A percentile compares a stretch with the other conserved stretches of the same genome.
These are phyloP conservation scores for Trichothecium sympodiale DNA, from an alignment of 2,329 filamentous ascomycete species.

Conservation along the genomic window DNA sequence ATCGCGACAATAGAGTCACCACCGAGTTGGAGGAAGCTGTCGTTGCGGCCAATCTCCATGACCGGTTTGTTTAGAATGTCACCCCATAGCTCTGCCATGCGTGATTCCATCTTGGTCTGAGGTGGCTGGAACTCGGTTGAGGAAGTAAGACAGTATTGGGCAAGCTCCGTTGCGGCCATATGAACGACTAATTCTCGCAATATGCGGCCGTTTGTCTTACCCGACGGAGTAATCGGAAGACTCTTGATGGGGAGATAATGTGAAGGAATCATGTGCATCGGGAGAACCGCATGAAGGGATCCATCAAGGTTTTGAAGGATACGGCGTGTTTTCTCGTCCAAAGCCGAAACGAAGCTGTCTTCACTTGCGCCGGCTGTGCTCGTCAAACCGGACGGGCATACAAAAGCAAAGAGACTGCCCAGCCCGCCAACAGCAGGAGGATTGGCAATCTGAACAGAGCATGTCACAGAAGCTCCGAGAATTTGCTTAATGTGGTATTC, in stretches of 20 bases:
- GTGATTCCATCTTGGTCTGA: neutral
- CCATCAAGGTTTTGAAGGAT: neutral
- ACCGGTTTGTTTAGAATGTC: constrained; percentile 1
- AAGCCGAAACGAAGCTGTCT: too few relatives aligned
- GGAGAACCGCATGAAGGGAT: constrained; percentile 1
- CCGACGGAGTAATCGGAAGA: neutral
- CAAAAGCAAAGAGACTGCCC: too few relatives aligned
- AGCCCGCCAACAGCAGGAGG: too few relatives aligned
- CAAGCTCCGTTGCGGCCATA: too few relatives aligned
- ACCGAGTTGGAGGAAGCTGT: constrained; percentile 6
- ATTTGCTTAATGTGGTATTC: neutral
- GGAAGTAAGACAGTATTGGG: neutral
- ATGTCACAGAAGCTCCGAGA: too few relatives aligned
- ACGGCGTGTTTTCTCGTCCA: neutral
- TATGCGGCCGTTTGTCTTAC: neutral
- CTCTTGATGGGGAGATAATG: constrained; percentile 2
- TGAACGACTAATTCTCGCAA: too few relatives aligned
- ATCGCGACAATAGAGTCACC: constrained; percentile 8
- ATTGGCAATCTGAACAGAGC: too few relatives aligned
- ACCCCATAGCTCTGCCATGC: too few relatives aligned
- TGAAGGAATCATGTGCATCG: constrained; percentile 6
- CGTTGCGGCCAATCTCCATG: constrained; percentile 1
- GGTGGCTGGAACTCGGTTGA: constrained; percentile 5
- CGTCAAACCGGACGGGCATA: too few relatives aligned
- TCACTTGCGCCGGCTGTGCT: too few relatives aligned